Evolutionary conservation across 345 rosid species (phyloP), one percentile per base, ranked within the genome.

Genomic region (Zanthoxylum bungeanum): DNA sequence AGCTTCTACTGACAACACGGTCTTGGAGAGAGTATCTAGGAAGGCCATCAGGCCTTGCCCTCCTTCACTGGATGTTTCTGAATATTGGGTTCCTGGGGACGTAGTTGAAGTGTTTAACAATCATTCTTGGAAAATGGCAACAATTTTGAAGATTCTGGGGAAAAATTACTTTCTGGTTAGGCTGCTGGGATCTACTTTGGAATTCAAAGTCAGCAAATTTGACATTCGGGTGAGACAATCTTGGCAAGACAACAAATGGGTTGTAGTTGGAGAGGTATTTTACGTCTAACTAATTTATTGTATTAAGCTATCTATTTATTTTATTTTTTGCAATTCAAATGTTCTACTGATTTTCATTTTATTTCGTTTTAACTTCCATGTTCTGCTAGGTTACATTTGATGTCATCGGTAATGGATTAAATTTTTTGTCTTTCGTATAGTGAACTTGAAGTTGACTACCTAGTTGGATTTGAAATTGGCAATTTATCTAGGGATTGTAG

Each of bases 51-150:
- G 95, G 80, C 97, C 97, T 63, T 76, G 79, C 69, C 86, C 89
- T 50, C 95, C 78, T 33, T 58, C 57, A 30, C 58, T 55, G 30
- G 79, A 71, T 33, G 81, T 76, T 60, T 65, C 73, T 5, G 81
- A 78, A 52, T 74, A 74, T 71, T 90, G 91, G 93, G 60, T 66
- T 73, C 83, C 85, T 51, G 94, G 94, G 68, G 92, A 92, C 80
- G 85, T 90, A 37, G 82, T 92, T 1, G 98, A 92, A 87, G 91
- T 90, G 67, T 83, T 81, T 60, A 73, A 86, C 42, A 73, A 70
- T 70, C 77, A 79, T 73, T 85, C 86, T n/a, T 92, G 98, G 98
- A 92, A 85, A 81, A 85, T 86, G 86, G 98, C 89, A 24, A 87
- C 80, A 12, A 79, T 92, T 47, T 82, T 78, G 3, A 80, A 80